Percentiles rank a stretch among this genome's conserved stretches.
phyloP scores from a whole-genome alignment of 2,329 filamentous ascomycete genomes.

The Paracorniculantispora psalliotae region DNA sequence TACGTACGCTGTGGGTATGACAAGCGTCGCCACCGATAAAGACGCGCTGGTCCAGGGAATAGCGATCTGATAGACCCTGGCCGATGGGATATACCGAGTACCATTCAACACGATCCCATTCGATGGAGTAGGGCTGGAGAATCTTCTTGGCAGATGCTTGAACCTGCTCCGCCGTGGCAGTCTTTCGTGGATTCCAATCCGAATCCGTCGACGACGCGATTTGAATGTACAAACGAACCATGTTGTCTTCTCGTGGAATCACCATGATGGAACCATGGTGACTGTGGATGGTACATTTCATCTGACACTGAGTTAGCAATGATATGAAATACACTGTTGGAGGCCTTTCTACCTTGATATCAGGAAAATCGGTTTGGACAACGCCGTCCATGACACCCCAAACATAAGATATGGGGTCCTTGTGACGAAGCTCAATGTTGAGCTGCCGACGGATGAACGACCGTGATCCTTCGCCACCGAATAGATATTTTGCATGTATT shows the following conservation, averaged over 20 bases:
- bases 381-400: conserved; percentile 76
- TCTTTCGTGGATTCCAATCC: conserved; percentile 57
- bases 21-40: conserved; percentile 76
- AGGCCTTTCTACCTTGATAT: conserved; percentile 56
- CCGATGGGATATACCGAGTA: conserved; percentile 74
- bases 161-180: conserved; percentile 59
- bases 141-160: conserved; percentile 62
- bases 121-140: conserved; percentile 60
- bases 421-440: conserved; percentile 65
- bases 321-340: neutral
- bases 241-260: conserved; percentile 65
- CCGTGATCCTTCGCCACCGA: conserved; percentile 66
- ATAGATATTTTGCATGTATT: conserved; percentile 63
- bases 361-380: conserved; percentile 67
- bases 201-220: conserved; percentile 56
- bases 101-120: conserved; percentile 66
- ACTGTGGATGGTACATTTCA: conserved; percentile 74
- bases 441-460: conserved; percentile 61
- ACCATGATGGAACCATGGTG: conserved; percentile 72
- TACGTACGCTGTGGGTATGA: conserved; percentile 67
- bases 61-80: conserved; percentile 65
- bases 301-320: conserved; percentile 33
- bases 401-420: conserved; percentile 65
- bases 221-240: conserved; percentile 68
- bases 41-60: conserved; percentile 63